These are phyloP conservation scores for Sporisorium exsertum DNA, from an alignment of 1,284 basidiomycete genomes.

Conservation along the genomic window DNA sequence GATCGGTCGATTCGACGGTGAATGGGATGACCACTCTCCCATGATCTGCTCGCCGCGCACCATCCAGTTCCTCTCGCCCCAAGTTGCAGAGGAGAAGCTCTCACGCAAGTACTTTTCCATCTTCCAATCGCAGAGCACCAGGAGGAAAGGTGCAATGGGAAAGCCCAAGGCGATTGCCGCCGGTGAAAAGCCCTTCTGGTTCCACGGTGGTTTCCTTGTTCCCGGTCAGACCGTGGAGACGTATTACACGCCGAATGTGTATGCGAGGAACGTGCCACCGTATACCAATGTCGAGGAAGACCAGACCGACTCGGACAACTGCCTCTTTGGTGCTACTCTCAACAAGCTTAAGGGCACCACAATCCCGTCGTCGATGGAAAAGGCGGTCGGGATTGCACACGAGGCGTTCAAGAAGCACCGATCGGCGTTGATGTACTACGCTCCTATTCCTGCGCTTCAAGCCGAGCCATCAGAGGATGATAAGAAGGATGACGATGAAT, in stretches of 20 bases:
- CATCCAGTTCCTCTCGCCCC: constrained; percentile 39
- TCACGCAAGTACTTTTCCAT: constrained; percentile 27
- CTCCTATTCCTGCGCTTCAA: constrained; percentile 14
- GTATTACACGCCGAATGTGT: constrained; percentile 45
- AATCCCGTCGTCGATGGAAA: constrained; percentile 16
- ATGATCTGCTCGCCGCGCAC: constrained; percentile 38
- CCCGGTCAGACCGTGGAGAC: constrained; percentile 17
- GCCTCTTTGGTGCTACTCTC: constrained; percentile 37
- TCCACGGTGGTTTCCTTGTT: constrained; percentile 32
- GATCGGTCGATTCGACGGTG: constrained; percentile 37
- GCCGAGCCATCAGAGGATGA: neutral
- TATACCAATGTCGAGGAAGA: constrained; percentile 31
- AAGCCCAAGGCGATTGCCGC: constrained; percentile 20
- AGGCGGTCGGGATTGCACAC: constrained; percentile 33
- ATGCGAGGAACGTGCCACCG: constrained; percentile 29
- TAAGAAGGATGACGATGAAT: constrained; percentile 4
- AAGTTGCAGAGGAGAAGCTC: constrained; percentile 28
- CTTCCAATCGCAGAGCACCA: constrained; percentile 14
- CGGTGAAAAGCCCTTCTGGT: constrained; percentile 45
- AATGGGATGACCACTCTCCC: constrained; percentile 45
- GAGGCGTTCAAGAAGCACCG: constrained; percentile 20
- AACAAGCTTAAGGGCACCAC: constrained; percentile 35
- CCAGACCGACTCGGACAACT: constrained; percentile 16
- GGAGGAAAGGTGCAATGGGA: neutral
- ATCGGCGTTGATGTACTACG: constrained; percentile 16